A percentile compares a stretch with the other conserved stretches of the same genome.
These are phyloP conservation scores for Melampsora larici-populina DNA, from an alignment of 1,284 basidiomycete genomes.

Conservation along the genomic window DNA sequence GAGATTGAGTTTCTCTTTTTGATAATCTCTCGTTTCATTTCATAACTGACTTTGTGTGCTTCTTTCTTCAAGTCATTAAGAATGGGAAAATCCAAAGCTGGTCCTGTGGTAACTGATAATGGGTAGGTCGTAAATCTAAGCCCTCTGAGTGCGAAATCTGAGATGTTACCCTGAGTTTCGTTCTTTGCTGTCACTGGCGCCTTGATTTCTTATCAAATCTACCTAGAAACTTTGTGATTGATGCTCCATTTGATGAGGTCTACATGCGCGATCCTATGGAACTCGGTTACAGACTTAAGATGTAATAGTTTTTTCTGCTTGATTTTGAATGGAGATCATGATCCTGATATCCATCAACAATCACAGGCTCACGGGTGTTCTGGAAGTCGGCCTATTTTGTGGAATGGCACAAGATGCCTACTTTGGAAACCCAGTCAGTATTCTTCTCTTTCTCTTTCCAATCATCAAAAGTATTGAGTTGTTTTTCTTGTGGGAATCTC, in stretches of 20 bases:
- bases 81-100: conserved; percentile 66
- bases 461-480: neutral
- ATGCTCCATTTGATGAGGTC: conserved; percentile 74
- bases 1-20: conserved; percentile 40
- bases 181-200: neutral
- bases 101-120: conserved; percentile 93
- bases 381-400: conserved; percentile 95
- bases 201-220: neutral
- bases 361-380: conserved; percentile 79
- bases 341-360: conserved; percentile 55
- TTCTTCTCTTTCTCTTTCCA: neutral
- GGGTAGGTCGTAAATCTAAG: conserved; percentile 45
- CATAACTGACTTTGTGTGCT: conserved; percentile 56
- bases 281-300: conserved; percentile 51
- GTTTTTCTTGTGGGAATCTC: neutral
- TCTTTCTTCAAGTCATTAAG: conserved; percentile 61
- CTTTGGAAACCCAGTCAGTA: conserved; percentile 80
- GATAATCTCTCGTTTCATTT: conserved; percentile 51
- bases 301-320: conserved; percentile 50
- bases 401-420: conserved; percentile 91
- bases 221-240: conserved; percentile 82
- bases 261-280: conserved; percentile 67
- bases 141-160: neutral
- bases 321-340: conserved; percentile 45
- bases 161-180: neutral